Base-by-base conservation (phyloP, 345 rosid species). In the Bruguiera sexangula region DNA sequence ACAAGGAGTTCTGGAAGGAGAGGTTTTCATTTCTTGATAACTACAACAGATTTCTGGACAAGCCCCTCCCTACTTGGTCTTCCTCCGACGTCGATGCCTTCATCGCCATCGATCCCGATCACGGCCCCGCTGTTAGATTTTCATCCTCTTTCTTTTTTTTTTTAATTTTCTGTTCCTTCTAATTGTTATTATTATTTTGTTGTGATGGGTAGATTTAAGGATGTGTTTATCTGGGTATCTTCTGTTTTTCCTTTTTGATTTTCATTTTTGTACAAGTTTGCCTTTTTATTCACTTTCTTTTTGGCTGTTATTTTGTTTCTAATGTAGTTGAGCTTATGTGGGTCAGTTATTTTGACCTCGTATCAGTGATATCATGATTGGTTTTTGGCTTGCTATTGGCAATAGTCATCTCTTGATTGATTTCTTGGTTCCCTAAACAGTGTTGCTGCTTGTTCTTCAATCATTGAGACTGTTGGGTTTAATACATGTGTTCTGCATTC, bases 51-150 rank as follows among this genome's bases (percentile, higher is more conserved):
- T 87, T 88, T 84, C 67, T 83, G 77, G 85, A 88, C 30, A 56
- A 65, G 19, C 87, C 96, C 34, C 90, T 87, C 52, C 93, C 95
- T 54, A 73, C 88, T 37, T 94, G 97, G 97, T 89, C 97, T 30
- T 67, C 81, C 70, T 81, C 95, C 39, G 99, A 94, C 69, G 91
- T 91, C 51, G 82, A 88, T 0, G 86, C 87, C 2, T 94, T 94
- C 85, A 88, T 94, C 11, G 93, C 93, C 59, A 82, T 96, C 52
- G 99, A 94, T 87, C 91, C 93, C 20, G 73, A 83, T 43, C 82
- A 89, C 66, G 99, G 97, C 77, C 90, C 96, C 75, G 61, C 82
- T 58, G 99, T 94, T 88, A 78, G 62, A 3, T 13, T 59, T 43
- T 34, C 63, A 16, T 57, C 52, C 37, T 48, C 56, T 63, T 1